These are phyloP conservation scores for Solanum tarijense DNA, from an alignment of 257 asterid species.

Conservation along the genomic window DNA sequence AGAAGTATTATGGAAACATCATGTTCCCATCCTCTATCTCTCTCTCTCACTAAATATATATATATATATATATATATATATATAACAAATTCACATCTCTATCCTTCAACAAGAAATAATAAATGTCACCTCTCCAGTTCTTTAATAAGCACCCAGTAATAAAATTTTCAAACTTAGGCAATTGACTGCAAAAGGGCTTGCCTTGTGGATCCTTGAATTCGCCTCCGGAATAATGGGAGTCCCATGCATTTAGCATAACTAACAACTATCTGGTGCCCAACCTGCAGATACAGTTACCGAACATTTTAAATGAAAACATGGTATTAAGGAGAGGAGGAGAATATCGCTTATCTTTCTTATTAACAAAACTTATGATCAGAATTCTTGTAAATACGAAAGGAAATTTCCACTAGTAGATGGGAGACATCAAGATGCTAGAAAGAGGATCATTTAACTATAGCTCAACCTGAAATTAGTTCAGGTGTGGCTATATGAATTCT, in stretches of 20 bases:
- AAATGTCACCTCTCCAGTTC: neutral
- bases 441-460: neutral
- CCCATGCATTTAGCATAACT: conserved; percentile 92
- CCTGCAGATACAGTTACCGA: conserved; percentile 34
- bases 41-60: no score
- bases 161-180: neutral
- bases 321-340: neutral
- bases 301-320: neutral
- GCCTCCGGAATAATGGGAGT: conserved; percentile 81
- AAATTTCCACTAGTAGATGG: neutral
- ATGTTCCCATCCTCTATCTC: neutral
- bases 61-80: neutral
- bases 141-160: neutral
- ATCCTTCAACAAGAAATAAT: neutral
- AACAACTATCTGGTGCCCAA: conserved; percentile 85
- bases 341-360: neutral
- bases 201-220: conserved; percentile 93
- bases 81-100: neutral
- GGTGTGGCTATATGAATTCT: neutral
- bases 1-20: neutral
- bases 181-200: conserved; percentile 16
- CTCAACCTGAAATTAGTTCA: neutral
- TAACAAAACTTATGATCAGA: neutral
- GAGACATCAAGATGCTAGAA: neutral
- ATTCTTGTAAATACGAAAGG: neutral